These are phyloP conservation scores for Entomophthora muscae DNA, from an alignment of 371 early-diverging fungal species.

Conservation along the genomic window DNA sequence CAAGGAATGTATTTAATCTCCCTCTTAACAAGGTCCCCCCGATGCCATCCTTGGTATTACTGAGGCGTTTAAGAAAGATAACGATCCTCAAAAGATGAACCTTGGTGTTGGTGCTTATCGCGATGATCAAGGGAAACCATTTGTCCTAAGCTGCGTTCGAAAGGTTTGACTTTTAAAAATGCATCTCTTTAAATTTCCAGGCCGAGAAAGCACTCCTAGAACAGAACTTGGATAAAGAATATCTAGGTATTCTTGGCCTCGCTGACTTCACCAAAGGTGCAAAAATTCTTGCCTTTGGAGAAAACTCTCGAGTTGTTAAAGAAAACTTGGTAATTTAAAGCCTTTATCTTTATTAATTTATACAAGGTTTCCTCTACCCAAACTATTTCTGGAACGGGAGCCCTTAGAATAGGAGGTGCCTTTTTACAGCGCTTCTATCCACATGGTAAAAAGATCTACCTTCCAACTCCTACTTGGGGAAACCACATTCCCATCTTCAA, in stretches of 20 bases:
- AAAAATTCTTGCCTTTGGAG: constrained; percentile 76
- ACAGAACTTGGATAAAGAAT: constrained; percentile 78
- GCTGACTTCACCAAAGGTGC: constrained; percentile 67
- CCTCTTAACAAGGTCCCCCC: constrained; percentile 53
- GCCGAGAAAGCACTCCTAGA: constrained; percentile 62
- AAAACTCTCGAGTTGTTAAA: constrained; percentile 42
- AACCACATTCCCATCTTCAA: constrained; percentile 91
- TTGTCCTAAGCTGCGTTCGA: constrained; percentile 68
- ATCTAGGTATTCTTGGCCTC: constrained; percentile 87
- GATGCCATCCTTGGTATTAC: constrained; percentile 93
- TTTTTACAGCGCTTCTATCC: constrained; percentile 74
- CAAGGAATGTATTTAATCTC: neutral
- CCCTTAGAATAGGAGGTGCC: constrained; percentile 84
- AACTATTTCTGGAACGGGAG: constrained; percentile 94
- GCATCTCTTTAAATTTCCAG: constrained; percentile 15
- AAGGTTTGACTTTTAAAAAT: constrained; percentile 24
- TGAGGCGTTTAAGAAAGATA: constrained; percentile 90
- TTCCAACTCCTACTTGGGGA: constrained; percentile 95
- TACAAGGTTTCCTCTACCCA: constrained; percentile 68
- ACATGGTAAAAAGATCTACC: constrained; percentile 70
- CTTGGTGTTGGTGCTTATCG: constrained; percentile 97
- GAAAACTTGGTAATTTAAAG: constrained; percentile 39
- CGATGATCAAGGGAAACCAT: constrained; percentile 86
- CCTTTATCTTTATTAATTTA: neutral
- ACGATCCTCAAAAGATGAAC: constrained; percentile 85